A percentile compares a stretch with the other conserved stretches of the same genome.
Evolutionary conservation across 345 rosid species (phyloP).

Genomic region (Syzygium oleosum): DNA sequence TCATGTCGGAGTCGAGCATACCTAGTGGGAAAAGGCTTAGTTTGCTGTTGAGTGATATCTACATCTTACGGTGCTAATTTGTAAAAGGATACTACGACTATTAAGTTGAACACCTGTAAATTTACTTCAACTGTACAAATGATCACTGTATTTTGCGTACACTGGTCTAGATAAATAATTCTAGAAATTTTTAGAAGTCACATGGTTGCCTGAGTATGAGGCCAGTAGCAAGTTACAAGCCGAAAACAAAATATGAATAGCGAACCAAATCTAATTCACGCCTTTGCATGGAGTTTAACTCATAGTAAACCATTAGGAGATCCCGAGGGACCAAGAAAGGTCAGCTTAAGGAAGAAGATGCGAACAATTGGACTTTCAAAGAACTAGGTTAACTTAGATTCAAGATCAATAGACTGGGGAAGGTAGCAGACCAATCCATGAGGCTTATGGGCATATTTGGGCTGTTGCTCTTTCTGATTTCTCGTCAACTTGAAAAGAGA

Average conservation of each 20-base stretch:
- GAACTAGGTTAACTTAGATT: background rate
- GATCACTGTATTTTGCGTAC: background rate
- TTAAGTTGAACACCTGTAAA: background rate
- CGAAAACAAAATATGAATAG: background rate
- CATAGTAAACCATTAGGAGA: background rate
- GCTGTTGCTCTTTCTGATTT: background rate
- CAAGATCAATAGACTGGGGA: background rate
- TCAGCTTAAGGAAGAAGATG: background rate
- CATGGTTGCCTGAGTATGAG: background rate
- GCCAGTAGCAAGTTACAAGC: background rate
- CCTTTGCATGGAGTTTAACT: background rate
- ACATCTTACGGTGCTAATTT: background rate
- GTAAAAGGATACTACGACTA: background rate
- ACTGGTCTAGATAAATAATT: background rate
- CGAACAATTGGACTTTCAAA: background rate
- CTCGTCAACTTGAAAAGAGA: background rate
- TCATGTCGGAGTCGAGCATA: background rate
- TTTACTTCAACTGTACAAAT: background rate
- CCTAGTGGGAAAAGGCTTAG: background rate
- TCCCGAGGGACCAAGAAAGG: background rate
- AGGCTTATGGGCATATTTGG: background rate
- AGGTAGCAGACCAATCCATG: background rate
- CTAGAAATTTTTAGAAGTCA: background rate
- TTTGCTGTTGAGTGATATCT: background rate
- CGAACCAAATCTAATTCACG: background rate